Evolutionary conservation across 805 yeast genomes (phyloP).

Genomic region (Candida namnaoensis): DNA sequence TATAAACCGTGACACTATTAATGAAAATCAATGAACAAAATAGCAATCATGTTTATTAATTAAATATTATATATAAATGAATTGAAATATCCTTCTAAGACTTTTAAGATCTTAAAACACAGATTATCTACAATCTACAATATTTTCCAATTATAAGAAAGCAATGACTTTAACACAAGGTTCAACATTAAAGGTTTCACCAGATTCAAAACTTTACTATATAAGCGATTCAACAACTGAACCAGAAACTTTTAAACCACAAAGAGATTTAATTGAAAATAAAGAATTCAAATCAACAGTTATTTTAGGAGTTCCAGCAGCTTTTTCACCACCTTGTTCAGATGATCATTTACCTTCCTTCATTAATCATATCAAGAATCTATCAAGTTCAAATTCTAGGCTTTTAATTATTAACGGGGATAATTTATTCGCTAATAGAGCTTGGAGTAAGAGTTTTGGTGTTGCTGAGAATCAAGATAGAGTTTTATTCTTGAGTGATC

Average conservation of each 20-base stretch:
- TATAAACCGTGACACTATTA: no score
- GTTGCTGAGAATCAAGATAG: constrained; percentile 21
- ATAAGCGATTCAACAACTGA: constrained; percentile 16
- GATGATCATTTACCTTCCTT: constrained; percentile 62
- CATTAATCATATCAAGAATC: constrained; percentile 24
- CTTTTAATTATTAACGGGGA: constrained; percentile 53
- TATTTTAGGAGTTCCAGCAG: constrained; percentile 74
- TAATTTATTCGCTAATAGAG: constrained; percentile 61
- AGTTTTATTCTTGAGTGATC: constrained; percentile 56
- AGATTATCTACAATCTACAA: no score
- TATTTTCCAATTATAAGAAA: not conserved
- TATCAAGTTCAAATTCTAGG: constrained; percentile 41
- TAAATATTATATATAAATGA: no score
- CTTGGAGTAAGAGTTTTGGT: constrained; percentile 42
- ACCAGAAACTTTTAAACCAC: constrained; percentile 18
- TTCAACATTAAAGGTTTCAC: not conserved
- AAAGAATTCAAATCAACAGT: constrained; percentile 43
- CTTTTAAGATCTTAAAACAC: no score
- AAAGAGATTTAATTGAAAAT: constrained; percentile 17
- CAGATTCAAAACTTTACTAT: constrained; percentile 21
- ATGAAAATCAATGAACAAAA: no score
- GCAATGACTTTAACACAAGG: constrained; percentile 3
- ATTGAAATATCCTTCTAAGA: no score
- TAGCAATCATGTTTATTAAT: no score
- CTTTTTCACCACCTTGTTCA: constrained; percentile 79